Conservation (phyloP, 371 early-diverging fungal species). For the Cokeromyces recurvatus region DNA sequence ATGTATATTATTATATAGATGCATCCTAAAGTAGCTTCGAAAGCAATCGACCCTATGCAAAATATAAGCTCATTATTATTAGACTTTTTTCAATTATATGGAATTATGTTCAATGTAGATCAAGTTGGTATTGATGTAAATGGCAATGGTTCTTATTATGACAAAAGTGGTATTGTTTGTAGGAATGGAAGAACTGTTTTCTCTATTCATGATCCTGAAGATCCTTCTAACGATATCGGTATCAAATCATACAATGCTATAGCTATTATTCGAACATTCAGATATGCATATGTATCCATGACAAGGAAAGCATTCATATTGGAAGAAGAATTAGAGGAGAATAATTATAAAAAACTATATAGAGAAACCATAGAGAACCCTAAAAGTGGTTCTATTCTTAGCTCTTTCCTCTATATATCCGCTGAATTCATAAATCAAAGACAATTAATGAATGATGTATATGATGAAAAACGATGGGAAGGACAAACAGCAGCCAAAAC, state of each 20-base stretch:
- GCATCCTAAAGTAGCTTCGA: constrained; percentile 78
- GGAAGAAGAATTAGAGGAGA: constrained; percentile 10
- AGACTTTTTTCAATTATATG: constrained; percentile 96
- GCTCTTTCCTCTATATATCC: constrained; percentile 9
- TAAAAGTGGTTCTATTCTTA: constrained; percentile 5
- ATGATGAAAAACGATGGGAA: constrained; percentile 13
- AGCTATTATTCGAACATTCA: constrained; percentile 11
- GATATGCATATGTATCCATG: constrained; percentile 20
- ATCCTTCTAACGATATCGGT: constrained; percentile 57
- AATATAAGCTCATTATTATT: constrained; percentile 89
- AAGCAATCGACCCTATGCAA: constrained; percentile 59
- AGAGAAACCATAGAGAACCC: not conserved
- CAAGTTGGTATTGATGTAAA: constrained; percentile 65
- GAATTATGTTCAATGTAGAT: constrained; percentile 69
- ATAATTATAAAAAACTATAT: constrained; percentile 5
- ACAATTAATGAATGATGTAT: constrained; percentile 11
- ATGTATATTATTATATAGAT: constrained; percentile 31
- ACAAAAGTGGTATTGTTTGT: constrained; percentile 30
- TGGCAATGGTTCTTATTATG: constrained; percentile 56
- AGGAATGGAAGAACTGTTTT: constrained; percentile 24
- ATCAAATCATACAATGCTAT: constrained; percentile 31
- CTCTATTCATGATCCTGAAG: constrained; percentile 61
- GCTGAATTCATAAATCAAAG: constrained; percentile 16
- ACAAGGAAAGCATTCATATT: constrained; percentile 12
- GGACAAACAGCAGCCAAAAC: constrained; percentile 9